phyloP scores from a whole-genome alignment of 371 early-diverging fungal species.

The Mortierella sp. region DNA sequence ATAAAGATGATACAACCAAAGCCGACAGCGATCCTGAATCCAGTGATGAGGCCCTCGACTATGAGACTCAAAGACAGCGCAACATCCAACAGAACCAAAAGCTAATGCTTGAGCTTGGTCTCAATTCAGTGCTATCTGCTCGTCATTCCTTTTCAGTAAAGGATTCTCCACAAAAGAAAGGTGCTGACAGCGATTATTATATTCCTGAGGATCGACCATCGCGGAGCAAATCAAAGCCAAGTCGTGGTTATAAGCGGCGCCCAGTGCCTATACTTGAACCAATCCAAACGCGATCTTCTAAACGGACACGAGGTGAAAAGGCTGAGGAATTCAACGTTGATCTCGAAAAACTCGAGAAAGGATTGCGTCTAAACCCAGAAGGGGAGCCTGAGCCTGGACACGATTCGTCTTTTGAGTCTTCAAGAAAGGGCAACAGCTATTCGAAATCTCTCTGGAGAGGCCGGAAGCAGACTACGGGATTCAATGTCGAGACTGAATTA shows the following conservation, averaged over 20 bases:
- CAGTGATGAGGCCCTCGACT: constrained; percentile 16
- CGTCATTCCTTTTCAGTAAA: neutral
- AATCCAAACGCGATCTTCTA: constrained; percentile 30
- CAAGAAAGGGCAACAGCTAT: constrained; percentile 17
- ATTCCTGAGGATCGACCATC: neutral
- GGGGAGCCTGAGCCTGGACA: neutral
- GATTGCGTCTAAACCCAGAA: constrained; percentile 4
- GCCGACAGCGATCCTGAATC: too few relatives aligned
- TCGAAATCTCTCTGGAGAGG: constrained; percentile 38
- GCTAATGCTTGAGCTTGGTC: constrained; percentile 39
- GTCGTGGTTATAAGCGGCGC: neutral
- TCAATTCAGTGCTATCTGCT: constrained; percentile 11
- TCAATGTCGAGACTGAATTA: constrained; percentile 17
- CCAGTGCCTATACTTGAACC: neutral
- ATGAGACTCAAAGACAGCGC: constrained; percentile 37
- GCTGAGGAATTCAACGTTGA: constrained; percentile 29
- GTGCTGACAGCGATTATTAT: constrained; percentile 11
- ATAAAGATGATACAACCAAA: too few relatives aligned
- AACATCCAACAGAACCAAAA: constrained; percentile 47
- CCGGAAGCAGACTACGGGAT: constrained; percentile 40
- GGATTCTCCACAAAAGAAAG: neutral
- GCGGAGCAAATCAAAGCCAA: too few relatives aligned
- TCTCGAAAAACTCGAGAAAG: constrained; percentile 32
- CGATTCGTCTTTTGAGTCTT: constrained; percentile 5
- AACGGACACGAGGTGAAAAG: constrained; percentile 43